phyloP scores from a whole-genome alignment of 306 rosid species.

The Ziziphus jujuba region DNA sequence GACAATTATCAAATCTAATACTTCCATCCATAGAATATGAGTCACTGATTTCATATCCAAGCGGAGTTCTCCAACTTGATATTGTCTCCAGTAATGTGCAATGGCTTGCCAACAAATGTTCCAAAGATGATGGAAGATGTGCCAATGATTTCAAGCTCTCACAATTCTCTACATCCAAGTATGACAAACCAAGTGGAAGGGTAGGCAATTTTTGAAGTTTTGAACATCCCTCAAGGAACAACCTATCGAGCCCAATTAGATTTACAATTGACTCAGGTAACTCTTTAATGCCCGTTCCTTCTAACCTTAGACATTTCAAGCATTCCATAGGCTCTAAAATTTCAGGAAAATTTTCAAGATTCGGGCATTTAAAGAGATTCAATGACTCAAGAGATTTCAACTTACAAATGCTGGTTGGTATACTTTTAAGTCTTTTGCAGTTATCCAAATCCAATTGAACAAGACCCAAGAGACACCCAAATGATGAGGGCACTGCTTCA shows the following conservation, averaged over 20 bases:
- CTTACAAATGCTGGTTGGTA: not conserved
- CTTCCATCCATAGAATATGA: not conserved
- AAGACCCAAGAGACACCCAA: not conserved
- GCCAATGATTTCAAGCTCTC: not conserved
- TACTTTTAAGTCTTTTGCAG: not conserved
- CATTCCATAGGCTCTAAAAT: conserved; percentile 6
- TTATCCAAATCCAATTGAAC: not conserved
- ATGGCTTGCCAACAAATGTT: not conserved
- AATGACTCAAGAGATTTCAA: not conserved
- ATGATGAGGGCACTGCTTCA: not conserved
- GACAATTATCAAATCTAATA: not conserved
- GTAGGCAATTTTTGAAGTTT: not conserved
- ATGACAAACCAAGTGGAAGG: not conserved
- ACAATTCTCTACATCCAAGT: not conserved
- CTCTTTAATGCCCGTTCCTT: not conserved
- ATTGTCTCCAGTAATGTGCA: not conserved
- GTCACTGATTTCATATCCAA: not conserved
- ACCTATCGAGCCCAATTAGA: not conserved
- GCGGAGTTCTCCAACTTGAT: not conserved
- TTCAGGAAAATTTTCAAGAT: not conserved
- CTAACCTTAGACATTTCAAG: not conserved
- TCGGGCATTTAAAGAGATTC: not conserved
- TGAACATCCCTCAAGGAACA: not conserved
- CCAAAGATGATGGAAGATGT: not conserved
- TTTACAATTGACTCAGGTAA: not conserved